Base-by-base conservation (phyloP, 768 basidiomycete genomes). In the Mycena venus region DNA sequence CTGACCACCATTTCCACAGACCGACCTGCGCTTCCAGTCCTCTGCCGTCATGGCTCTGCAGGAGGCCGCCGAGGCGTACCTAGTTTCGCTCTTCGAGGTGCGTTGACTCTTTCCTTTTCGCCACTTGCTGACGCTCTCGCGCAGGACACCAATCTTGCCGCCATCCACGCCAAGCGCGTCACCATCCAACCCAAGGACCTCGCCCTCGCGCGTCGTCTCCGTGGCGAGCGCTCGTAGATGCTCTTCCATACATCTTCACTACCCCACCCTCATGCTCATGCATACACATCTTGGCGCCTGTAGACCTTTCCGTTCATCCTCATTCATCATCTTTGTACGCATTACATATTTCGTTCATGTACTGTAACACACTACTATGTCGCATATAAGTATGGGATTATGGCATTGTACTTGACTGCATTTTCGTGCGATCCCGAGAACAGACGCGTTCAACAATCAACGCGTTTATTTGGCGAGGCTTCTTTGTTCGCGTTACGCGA, bases 121-220 rank as follows among this genome's bases (percentile, higher is more conserved):
- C 93, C 21, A 6, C 34, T n/a, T 32, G 6, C 56, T 69, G 19
- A 51, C 29, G 25, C 19, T 8, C 51, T 4, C 25, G 55, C 42
- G 14, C 58, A 34, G 64, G 80, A 80, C 76, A 93, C 92, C 47
- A 94, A 95, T 77, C 83, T 95, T 21, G 95, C 94, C 70, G 94
- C 95, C 2, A 91, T 96, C 69, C 95, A 96, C 77, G 95, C 94
- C 10, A 95, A 94, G 82, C 90, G 95, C 55, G 94, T 96, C 15
- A 96, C 95, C 17, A 92, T 96, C 78, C 94, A 95, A 92, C 91
- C 93, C 68, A 89, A 90, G 38, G 95, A 97, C 77, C 91, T 97
- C 75, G 91, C 93, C 74, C 88, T 97, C 60, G 95, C 95, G 9
- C 86, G 94, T 47, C 88, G 94, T 59, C 91, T 96, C 80, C 88